Evolutionary conservation across 2,329 filamentous ascomycete genomes (phyloP), one percentile per base, ranked within the genome.

Genomic region (Rhynchosporium agropyri): DNA sequence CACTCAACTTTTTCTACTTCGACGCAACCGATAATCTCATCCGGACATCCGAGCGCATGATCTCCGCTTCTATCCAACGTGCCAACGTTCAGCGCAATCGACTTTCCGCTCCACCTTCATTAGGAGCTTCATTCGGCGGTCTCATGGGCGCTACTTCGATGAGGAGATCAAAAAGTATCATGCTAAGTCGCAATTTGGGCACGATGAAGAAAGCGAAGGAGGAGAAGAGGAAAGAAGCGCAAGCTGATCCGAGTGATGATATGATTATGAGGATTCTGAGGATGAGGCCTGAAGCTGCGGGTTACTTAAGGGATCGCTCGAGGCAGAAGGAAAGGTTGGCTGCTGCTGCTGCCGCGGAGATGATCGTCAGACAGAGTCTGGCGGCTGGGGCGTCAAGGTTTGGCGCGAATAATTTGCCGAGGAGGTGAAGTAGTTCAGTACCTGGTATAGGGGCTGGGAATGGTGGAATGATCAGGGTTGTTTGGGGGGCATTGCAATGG

Each of bases 1-100:
- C 92, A 66, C 84, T 99, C 67, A 96, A 97, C 79, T 99, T 98
- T 83, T 99, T 98, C 82, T 99, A 99, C 80, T 96, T 95, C 74
- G 93, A 98, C 72, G 85, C 89, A 38, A 96, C 92, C 0, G 91
- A 96, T 65, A 93, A 90, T 70, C 84, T 99, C 12, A 92, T 98
- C 70, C 89, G 94, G 57, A 96, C 92, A n/a, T 97, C 92, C 2
- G 95, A 99, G 77, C 86, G 91, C 61, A 99, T 99, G 90, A 94
- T 93, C 3, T 89, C 91, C 2, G 92, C 92, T 46, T 96, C 90
- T 3, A 89, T 89, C 9, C 85, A 91, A 64, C 86, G 89, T 36
- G 82, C 84, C 15, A 89, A 96, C 72, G 84, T 89, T 70, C 88
- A 93, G 72, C 83, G 84, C 61, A 90, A 90, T 76, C 86, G 89